phyloP scores from a whole-genome alignment of 2,329 filamentous ascomycete genomes.

The Aureobasidium lini region DNA sequence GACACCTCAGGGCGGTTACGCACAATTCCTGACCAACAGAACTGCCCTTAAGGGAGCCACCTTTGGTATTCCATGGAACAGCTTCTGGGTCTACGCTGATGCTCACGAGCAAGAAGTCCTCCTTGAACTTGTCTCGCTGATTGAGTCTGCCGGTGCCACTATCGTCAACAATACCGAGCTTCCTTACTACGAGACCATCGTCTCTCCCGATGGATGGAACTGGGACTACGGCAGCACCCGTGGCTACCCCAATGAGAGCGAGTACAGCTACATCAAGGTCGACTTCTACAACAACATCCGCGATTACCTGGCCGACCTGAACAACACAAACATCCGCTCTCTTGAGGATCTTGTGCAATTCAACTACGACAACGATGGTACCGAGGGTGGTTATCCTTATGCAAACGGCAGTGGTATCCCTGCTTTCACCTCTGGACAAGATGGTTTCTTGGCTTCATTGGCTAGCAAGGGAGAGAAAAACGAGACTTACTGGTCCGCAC shows the following conservation, averaged over 20 bases:
- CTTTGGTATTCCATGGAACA: slow-evolving; percentile 66
- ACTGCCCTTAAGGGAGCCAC: slow-evolving; percentile 51
- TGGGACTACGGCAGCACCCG: slow-evolving; percentile 61
- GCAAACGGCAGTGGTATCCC: slow-evolving; percentile 39
- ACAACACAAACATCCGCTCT: slow-evolving; percentile 52
- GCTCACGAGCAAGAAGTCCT: slow-evolving; percentile 49
- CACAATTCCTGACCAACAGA: slow-evolving; percentile 48
- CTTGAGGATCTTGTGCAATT: slow-evolving; percentile 60
- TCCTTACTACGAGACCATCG: slow-evolving; percentile 52
- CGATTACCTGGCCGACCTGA: slow-evolving; percentile 54
- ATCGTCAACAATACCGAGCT: slow-evolving; percentile 66
- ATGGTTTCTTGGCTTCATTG: slow-evolving; percentile 59
- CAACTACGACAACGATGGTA: slow-evolving; percentile 52
- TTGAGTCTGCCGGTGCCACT: slow-evolving; percentile 55
- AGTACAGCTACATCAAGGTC: slow-evolving; percentile 65
- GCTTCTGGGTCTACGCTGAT: slow-evolving; percentile 59
- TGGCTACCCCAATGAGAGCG: slow-evolving; percentile 62
- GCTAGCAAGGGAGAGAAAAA: slow-evolving; percentile 54
- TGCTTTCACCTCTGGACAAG: slow-evolving; percentile 63
- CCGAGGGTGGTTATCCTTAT: slow-evolving; percentile 52
- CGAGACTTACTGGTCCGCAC: slow-evolving; percentile 59
- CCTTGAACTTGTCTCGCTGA: slow-evolving; percentile 40
- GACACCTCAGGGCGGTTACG: slow-evolving; percentile 51
- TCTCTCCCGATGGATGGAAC: slow-evolving; percentile 63
- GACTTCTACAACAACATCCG: slow-evolving; percentile 63